Conservation (phyloP, 2,329 filamentous ascomycete species). For the Pseudofabraea citricarpa region DNA sequence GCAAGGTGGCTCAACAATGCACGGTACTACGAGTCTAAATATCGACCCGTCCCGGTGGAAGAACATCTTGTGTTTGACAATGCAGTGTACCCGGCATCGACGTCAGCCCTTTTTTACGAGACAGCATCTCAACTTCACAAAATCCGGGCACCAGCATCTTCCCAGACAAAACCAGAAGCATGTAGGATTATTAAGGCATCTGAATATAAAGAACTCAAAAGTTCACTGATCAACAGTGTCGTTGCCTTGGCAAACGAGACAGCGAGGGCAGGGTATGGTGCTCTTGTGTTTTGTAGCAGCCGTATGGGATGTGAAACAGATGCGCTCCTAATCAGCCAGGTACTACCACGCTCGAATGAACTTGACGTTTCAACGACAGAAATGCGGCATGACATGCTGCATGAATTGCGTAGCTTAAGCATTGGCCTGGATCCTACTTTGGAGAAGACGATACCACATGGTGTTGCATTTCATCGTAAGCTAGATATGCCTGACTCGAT, state of each 20-base stretch:
- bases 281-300: slow-evolving; percentile 69
- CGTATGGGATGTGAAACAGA: slow-evolving; percentile 63
- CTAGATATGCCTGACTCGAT: slow-evolving; percentile 8
- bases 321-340: slow-evolving; percentile 62
- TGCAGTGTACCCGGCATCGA: slow-evolving; percentile 57
- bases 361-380: slow-evolving; percentile 46
- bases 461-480: slow-evolving; percentile 71
- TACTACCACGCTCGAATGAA: slow-evolving; percentile 46
- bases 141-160: slow-evolving; percentile 22
- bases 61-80: slow-evolving; percentile 71
- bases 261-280: slow-evolving; percentile 62
- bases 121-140: slow-evolving; percentile 44
- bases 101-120: slow-evolving; percentile 53
- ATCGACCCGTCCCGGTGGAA: slow-evolving; percentile 70
- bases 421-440: slow-evolving; percentile 63
- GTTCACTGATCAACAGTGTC: slow-evolving; percentile 64
- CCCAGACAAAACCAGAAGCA: slow-evolving; percentile 33
- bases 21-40: slow-evolving; percentile 68
- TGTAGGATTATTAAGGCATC: slow-evolving; percentile 50
- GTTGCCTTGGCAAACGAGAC: slow-evolving; percentile 67
- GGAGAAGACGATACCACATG: slow-evolving; percentile 57
- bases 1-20: slow-evolving; percentile 62
- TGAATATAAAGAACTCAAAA: slow-evolving; percentile 54
- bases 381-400: slow-evolving; percentile 58
- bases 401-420: slow-evolving; percentile 59